Conservation (phyloP, 2,329 filamentous ascomycete species). For the Colletotrichum kahawae region DNA sequence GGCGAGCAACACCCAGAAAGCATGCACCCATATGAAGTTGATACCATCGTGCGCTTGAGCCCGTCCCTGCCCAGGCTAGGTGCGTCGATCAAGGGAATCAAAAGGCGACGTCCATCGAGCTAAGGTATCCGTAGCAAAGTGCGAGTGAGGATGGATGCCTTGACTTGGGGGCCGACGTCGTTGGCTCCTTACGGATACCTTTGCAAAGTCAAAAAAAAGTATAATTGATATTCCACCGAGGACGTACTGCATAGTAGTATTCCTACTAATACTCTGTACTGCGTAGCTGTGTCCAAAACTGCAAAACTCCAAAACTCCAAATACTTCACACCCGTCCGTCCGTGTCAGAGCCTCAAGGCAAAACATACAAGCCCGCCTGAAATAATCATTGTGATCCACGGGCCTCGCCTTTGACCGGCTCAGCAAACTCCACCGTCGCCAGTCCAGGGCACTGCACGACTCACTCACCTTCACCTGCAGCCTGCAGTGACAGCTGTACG, state of each 20-base stretch:
- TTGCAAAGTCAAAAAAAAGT: background rate
- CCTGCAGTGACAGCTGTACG: constrained; percentile 6
- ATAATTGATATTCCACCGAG: background rate
- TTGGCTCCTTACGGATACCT: background rate
- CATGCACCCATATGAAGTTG: background rate
- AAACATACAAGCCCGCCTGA: background rate
- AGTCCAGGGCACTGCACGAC: background rate
- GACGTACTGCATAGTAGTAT: background rate
- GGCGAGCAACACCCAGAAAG: background rate
- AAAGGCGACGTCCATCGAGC: background rate
- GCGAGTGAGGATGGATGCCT: background rate
- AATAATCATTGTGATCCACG: constrained; percentile 9
- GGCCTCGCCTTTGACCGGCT: background rate
- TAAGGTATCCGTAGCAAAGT: background rate
- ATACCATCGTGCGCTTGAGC: background rate
- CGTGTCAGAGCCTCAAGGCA: constrained; percentile 12
- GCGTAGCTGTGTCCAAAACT: background rate
- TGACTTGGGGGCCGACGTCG: background rate
- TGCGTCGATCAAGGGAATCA: constrained; percentile 11
- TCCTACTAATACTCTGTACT: background rate
- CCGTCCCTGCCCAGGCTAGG: background rate
- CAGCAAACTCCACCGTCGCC: background rate
- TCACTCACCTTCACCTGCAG: background rate
- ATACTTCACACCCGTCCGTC: background rate
- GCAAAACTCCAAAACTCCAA: background rate